A percentile compares a stretch with the other conserved stretches of the same genome.
phyloP scores from a whole-genome alignment of 805 yeast species.

The Zygoascus bituminiphila region DNA sequence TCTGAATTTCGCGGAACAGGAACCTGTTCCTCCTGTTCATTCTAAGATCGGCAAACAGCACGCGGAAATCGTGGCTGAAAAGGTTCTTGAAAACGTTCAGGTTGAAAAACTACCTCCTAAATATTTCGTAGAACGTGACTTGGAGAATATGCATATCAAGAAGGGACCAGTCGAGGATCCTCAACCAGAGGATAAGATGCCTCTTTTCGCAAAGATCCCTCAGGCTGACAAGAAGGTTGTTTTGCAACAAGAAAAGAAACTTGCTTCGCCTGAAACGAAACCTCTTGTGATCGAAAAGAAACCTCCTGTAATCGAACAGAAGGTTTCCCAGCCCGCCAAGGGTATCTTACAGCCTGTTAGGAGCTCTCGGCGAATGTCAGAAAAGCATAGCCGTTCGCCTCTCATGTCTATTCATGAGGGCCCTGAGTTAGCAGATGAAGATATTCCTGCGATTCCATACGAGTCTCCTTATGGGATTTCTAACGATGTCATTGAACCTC shows the following conservation, averaged over 20 bases:
- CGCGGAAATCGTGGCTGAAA: not conserved
- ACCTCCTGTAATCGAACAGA: not conserved
- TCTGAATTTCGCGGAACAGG: not conserved
- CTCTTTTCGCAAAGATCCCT: not conserved
- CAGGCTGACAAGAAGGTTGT: not conserved
- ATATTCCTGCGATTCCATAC: not conserved
- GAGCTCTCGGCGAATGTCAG: not conserved
- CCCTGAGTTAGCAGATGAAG: not conserved
- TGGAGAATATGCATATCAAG: not conserved
- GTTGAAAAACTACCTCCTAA: not conserved
- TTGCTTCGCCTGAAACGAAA: no score
- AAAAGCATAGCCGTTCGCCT: not conserved
- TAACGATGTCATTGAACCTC: not conserved
- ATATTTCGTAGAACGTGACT: not conserved
- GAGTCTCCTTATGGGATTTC: not conserved
- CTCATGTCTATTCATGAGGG: not conserved
- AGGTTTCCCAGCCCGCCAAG: not conserved
- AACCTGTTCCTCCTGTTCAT: not conserved
- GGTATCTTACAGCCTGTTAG: not conserved
- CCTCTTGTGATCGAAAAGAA: no score
- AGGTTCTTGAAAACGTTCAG: not conserved
- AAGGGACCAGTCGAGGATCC: no score
- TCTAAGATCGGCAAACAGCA: not conserved
- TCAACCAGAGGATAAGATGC: no score
- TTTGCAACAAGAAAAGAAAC: not conserved